These are phyloP conservation scores for Acmispon strigosus DNA, from an alignment of 306 rosid genomes.

Conservation along the genomic window DNA sequence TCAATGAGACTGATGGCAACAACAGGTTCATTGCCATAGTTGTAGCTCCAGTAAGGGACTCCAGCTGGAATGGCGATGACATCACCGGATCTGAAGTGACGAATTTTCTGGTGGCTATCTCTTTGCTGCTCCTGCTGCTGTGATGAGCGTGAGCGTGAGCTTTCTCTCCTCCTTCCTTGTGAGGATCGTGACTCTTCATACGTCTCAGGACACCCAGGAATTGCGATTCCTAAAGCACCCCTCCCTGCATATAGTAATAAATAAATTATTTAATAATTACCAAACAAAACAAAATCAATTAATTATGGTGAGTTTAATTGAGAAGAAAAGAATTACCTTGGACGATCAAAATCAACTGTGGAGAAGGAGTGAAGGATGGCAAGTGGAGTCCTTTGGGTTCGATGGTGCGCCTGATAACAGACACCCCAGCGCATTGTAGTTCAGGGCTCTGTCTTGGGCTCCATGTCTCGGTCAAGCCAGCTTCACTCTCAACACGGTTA, in stretches of 20 bases:
- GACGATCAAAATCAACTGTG: background rate
- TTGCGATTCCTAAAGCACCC: slow-evolving; percentile 2
- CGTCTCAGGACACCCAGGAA: slow-evolving; percentile 21
- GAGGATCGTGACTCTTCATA: background rate
- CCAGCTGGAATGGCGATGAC: slow-evolving; percentile 23
- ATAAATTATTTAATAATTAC: no score
- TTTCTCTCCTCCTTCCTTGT: no score
- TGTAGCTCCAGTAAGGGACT: slow-evolving; percentile 31
- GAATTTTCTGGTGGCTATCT: slow-evolving; percentile 31
- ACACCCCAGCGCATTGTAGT: slow-evolving; percentile 21
- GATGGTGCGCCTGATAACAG: slow-evolving; percentile 18
- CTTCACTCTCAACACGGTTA: slow-evolving; percentile 19
- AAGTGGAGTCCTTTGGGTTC: slow-evolving; percentile 16
- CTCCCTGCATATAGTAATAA: slow-evolving; percentile 11
- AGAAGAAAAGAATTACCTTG: background rate
- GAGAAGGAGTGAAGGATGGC: slow-evolving; percentile 18
- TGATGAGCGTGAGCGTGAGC: background rate
- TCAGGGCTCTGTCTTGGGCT: slow-evolving; percentile 15
- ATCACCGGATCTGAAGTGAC: slow-evolving; percentile 3
- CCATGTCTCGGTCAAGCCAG: slow-evolving; percentile 25
- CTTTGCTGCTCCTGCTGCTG: background rate
- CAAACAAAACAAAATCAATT: no score
- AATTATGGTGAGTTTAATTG: no score
- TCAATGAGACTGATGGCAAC: slow-evolving; percentile 41
- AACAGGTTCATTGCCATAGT: background rate